These are phyloP conservation scores for Kwoniella heveanensis DNA, from an alignment of 768 basidiomycete genomes.

Conservation along the genomic window DNA sequence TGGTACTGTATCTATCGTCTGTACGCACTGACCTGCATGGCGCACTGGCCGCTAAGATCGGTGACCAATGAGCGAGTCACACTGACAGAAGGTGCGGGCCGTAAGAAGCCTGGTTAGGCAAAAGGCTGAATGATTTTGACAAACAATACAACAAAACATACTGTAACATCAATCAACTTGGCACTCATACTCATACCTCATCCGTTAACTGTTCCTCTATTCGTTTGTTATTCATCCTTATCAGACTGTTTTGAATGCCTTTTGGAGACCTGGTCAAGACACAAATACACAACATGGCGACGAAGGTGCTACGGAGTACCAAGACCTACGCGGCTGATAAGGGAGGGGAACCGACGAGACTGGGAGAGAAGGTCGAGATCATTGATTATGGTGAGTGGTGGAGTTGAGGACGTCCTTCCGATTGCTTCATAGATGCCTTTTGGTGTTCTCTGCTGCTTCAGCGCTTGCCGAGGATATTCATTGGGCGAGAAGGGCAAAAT, in stretches of 20 bases:
- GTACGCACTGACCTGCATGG: neutral
- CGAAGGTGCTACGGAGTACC: conserved; percentile 24
- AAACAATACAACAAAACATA: neutral
- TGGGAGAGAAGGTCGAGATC: conserved; percentile 26
- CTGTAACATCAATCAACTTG: neutral
- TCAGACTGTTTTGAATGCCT: conserved; percentile 2
- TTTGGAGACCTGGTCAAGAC: neutral
- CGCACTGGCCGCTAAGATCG: no score
- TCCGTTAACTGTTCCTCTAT: neutral
- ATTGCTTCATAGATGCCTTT: neutral
- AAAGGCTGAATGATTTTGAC: neutral
- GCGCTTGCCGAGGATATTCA: no score
- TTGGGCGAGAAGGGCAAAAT: no score
- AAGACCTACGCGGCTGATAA: conserved; percentile 24
- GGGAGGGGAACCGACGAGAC: conserved; percentile 23
- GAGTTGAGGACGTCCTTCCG: neutral
- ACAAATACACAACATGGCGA: conserved; percentile 22
- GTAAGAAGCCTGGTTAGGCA: no score
- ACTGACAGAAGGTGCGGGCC: no score
- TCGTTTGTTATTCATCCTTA: neutral
- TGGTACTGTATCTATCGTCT: neutral
- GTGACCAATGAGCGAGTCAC: no score
- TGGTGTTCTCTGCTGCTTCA: neutral
- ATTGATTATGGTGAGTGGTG: conserved; percentile 24
- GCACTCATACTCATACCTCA: neutral